Conservation (phyloP, 2,329 filamentous ascomycete genomes). For the Verticillium nonalfalfae region DNA sequence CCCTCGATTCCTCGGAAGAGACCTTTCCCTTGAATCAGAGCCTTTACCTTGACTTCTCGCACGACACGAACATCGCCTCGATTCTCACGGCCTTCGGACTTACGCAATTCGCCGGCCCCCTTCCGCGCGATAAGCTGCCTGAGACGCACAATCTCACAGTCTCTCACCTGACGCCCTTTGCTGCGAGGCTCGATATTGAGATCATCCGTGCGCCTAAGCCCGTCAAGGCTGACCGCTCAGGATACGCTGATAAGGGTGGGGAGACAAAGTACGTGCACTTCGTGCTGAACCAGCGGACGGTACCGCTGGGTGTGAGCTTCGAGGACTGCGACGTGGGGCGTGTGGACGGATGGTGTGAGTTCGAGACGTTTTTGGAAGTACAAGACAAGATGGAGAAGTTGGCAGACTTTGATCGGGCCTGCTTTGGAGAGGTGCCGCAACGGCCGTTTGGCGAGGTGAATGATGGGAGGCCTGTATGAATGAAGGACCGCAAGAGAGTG, state of each 20-base stretch:
- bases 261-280: slow-evolving; percentile 69
- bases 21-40: slow-evolving; percentile 71
- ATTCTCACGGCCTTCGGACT: slow-evolving; percentile 69
- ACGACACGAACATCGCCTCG: slow-evolving; percentile 68
- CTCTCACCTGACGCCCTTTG: slow-evolving; percentile 65
- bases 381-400: slow-evolving; percentile 51
- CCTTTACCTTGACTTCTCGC: slow-evolving; percentile 72
- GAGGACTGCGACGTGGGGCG: slow-evolving; percentile 54
- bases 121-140: slow-evolving; percentile 50
- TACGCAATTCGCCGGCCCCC: slow-evolving; percentile 56
- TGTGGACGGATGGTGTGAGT: slow-evolving; percentile 72
- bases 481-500: too few relatives aligned
- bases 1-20: slow-evolving; percentile 57
- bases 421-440: slow-evolving; percentile 46
- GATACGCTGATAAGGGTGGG: slow-evolving; percentile 40
- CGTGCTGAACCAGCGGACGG: slow-evolving; percentile 65
- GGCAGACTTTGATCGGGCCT: slow-evolving; percentile 59
- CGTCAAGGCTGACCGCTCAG: slow-evolving; percentile 46
- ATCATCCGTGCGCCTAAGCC: slow-evolving; percentile 63
- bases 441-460: slow-evolving; percentile 30
- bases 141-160: slow-evolving; percentile 58
- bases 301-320: slow-evolving; percentile 63
- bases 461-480: slow-evolving; percentile 24
- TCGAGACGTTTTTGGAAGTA: slow-evolving; percentile 59
- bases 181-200: slow-evolving; percentile 66